Conservation (phyloP, 306 rosid genomes). For the Carpinus viminea region DNA sequence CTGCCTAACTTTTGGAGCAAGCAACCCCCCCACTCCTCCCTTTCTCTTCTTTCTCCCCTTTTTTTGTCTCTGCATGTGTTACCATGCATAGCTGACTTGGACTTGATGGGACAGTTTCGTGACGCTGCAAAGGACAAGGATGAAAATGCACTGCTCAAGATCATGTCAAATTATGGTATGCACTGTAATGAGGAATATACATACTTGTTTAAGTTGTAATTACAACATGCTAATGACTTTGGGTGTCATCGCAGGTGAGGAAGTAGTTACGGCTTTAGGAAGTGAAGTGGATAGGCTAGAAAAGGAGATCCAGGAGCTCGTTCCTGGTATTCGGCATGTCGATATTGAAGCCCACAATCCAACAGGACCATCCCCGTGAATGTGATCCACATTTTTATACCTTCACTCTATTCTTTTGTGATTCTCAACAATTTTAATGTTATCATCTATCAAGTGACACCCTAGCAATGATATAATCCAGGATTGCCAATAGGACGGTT, state of each 20-base stretch:
- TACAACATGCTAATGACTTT: background rate
- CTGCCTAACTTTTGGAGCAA: background rate
- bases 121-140: conserved; percentile 59
- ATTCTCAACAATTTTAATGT: background rate
- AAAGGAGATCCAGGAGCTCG: conserved; percentile 86
- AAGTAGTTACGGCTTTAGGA: conserved; percentile 95
- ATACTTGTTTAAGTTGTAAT: conserved; percentile 19
- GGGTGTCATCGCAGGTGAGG: conserved; percentile 67
- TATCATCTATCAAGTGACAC: no score
- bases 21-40: background rate
- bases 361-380: conserved; percentile 43
- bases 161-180: conserved; percentile 89
- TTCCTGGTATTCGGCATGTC: conserved; percentile 91
- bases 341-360: conserved; percentile 99
- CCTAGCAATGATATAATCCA: no score
- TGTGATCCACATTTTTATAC: conserved; percentile 30
- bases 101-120: conserved; percentile 58
- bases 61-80: background rate
- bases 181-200: background rate
- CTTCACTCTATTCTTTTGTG: background rate
- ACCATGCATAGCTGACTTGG: background rate
- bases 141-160: conserved; percentile 52
- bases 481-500: no score
- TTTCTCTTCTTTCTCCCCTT: background rate
- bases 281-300: conserved; percentile 97